These are phyloP conservation scores for Podila clonocystis DNA, from an alignment of 192 early-diverging fungal genomes.

Conservation along the genomic window DNA sequence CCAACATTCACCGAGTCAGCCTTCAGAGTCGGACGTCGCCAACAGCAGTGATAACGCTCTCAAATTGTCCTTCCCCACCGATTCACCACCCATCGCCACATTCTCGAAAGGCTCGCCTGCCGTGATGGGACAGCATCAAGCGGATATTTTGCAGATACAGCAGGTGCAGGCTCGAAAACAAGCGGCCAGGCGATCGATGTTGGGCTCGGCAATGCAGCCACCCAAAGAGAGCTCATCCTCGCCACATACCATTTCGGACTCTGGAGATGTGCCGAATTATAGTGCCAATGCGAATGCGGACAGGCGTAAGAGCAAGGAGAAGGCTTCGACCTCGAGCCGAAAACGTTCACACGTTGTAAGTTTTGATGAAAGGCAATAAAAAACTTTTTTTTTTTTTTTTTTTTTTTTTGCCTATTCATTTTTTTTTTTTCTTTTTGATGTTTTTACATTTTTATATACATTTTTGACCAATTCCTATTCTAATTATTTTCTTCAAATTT, in stretches of 20 bases:
- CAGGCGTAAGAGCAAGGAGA: too few species aligned
- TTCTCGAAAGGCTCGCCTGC: background rate
- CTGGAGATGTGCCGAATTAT: too few species aligned
- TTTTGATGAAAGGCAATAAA: slow-evolving; percentile 1
- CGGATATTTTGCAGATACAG: slow-evolving; percentile 3
- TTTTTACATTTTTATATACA: background rate
- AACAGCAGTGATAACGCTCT: background rate
- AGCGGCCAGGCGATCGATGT: slow-evolving; percentile 3
- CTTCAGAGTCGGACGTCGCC: background rate
- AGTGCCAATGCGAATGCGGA: too few species aligned
- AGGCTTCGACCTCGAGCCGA: background rate
- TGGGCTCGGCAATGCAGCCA: background rate
- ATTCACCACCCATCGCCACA: background rate
- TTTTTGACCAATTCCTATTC: background rate
- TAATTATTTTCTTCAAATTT: background rate
- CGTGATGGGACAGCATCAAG: slow-evolving; percentile 3
- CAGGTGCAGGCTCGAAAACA: slow-evolving; percentile 3
- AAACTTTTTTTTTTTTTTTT: background rate
- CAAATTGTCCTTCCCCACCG: background rate
- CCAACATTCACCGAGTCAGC: background rate
- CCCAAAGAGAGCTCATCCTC: background rate
- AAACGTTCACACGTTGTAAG: background rate
- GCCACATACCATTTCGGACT: background rate
- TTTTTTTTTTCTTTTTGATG: background rate
- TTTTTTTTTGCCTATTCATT: background rate